These are phyloP conservation scores for Candida quercuum DNA, from an alignment of 805 yeast genomes.

Conservation along the genomic window DNA sequence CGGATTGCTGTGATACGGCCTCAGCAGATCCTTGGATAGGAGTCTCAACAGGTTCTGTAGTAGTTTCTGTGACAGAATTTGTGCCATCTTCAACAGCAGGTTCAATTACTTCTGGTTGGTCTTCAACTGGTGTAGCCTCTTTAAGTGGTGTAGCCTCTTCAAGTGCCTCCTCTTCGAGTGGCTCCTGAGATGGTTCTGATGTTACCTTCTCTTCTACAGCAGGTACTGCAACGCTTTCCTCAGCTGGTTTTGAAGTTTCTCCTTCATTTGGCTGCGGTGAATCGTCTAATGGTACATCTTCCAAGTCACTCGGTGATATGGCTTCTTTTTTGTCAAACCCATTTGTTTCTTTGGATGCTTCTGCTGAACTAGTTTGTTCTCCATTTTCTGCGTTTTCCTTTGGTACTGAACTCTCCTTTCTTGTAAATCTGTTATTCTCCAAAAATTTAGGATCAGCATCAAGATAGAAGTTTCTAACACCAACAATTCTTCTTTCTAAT, in stretches of 20 bases:
- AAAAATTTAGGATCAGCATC: conserved; percentile 44
- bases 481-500: conserved; percentile 80
- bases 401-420: no score
- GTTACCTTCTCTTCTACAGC: conserved; percentile 11
- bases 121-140: no score
- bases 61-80: no score
- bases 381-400: conserved; percentile 8
- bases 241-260: conserved; percentile 1
- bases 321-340: conserved; percentile 9
- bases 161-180: no score
- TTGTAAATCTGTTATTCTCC: conserved; percentile 38
- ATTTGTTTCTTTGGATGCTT: conserved; percentile 8
- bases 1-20: no score
- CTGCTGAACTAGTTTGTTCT: conserved; percentile 9
- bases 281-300: conserved; percentile 2
- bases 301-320: background rate
- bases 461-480: conserved; percentile 82
- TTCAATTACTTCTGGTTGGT: no score
- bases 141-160: no score
- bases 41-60: no score
- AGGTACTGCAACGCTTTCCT: background rate
- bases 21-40: background rate
- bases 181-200: conserved; percentile 3
- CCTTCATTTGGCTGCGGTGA: conserved; percentile 7
- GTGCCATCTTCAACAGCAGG: no score